Conservation (phyloP, 1,139 yeast species). For the Pichiaceae sp. region DNA sequence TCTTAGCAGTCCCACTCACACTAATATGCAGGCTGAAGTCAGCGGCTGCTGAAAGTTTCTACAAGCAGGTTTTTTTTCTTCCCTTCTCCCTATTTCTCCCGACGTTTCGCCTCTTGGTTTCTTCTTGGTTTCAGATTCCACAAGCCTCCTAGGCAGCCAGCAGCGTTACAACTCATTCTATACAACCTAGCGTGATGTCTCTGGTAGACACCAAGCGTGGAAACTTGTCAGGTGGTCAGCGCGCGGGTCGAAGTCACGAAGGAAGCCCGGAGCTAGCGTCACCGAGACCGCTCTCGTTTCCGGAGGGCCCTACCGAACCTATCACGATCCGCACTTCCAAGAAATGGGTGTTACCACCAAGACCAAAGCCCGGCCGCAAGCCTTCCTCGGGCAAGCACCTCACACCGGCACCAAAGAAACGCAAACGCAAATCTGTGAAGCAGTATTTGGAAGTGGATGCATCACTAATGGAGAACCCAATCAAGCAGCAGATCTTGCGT, state of each 20-base stretch:
- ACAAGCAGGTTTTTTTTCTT: neutral
- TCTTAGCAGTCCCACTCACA: too few relatives aligned
- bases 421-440: slow-evolving; percentile 1
- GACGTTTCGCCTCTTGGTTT: neutral
- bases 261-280: neutral
- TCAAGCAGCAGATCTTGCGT: slow-evolving; percentile 24
- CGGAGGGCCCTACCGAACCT: slow-evolving; percentile 4
- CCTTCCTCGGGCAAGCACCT: slow-evolving; percentile 7
- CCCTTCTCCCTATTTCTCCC: neutral
- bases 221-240: neutral
- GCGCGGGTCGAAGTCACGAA: neutral
- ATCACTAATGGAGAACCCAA: slow-evolving; percentile 20
- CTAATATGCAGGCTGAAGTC: too few relatives aligned
- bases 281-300: neutral
- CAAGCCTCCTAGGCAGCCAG: neutral
- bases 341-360: slow-evolving; percentile 23
- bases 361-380: slow-evolving; percentile 25
- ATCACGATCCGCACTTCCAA: slow-evolving; percentile 17
- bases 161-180: neutral
- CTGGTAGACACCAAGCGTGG: neutral
- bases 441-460: slow-evolving; percentile 10
- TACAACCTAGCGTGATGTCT: neutral
- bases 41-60: neutral
- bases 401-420: slow-evolving; percentile 1
- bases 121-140: neutral